A percentile compares a stretch with the other conserved stretches of the same genome.
Evolutionary conservation across 1,284 basidiomycete species (phyloP).

Genomic region (Cutaneotrichosporon cavernicola): DNA sequence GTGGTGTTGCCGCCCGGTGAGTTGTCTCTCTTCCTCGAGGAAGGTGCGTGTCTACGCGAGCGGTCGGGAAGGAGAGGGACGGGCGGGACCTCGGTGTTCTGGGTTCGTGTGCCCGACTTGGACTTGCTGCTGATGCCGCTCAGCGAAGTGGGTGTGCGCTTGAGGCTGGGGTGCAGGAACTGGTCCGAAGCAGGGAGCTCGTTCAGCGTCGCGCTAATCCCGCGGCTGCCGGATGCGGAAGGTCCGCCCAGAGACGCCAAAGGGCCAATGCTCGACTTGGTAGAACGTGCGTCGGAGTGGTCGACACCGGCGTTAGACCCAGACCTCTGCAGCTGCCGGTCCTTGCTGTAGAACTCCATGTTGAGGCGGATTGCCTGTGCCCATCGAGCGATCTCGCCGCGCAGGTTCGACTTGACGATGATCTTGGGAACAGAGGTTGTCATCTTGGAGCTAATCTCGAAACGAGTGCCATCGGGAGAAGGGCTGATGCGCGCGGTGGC

Average conservation of each 20-base stretch:
- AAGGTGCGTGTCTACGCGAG: neutral
- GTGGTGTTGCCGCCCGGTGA: conserved; percentile 24
- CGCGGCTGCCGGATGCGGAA: conserved; percentile 7
- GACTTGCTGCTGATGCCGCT: conserved; percentile 37
- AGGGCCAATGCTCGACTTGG: conserved; percentile 10
- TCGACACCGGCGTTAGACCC: conserved; percentile 1
- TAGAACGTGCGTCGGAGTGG: conserved; percentile 17
- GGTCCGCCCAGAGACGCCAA: conserved; percentile 1
- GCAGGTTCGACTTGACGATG: conserved; percentile 87
- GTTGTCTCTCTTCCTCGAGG: conserved; percentile 11
- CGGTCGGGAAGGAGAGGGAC: conserved; percentile 3
- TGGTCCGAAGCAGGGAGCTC: conserved; percentile 37
- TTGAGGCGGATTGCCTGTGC: conserved; percentile 69
- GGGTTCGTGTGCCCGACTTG: neutral
- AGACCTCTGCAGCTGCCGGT: neutral
- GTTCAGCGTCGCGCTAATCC: conserved; percentile 23
- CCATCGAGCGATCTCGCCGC: conserved; percentile 87
- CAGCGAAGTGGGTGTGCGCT: conserved; percentile 55
- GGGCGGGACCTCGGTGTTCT: neutral
- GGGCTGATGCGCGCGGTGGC: conserved; percentile 69
- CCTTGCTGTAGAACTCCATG: conserved; percentile 62
- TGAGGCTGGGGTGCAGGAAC: conserved; percentile 47
- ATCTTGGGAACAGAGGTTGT: conserved; percentile 62
- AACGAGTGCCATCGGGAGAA: conserved; percentile 59
- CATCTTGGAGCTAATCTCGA: conserved; percentile 69